Conservation (phyloP, 2,329 filamentous ascomycete species). For the Penicillium sp. region DNA sequence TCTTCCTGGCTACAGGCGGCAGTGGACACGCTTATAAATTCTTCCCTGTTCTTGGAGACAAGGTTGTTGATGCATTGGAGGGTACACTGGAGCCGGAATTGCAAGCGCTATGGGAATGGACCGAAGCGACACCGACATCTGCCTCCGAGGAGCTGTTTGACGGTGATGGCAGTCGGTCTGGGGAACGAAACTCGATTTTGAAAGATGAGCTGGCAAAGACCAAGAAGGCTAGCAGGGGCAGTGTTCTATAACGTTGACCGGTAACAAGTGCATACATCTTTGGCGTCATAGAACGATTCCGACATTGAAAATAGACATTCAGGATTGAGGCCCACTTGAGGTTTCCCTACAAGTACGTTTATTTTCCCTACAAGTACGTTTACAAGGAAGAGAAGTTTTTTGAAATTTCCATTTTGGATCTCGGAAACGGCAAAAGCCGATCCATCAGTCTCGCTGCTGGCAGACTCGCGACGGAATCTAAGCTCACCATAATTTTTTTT, state of each 20-base stretch:
- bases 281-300: background rate
- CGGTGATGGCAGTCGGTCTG: conserved; percentile 42
- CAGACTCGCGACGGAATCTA: conserved; percentile 16
- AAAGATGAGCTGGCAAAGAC: conserved; percentile 40
- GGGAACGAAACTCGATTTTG: conserved; percentile 35
- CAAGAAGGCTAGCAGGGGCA: conserved; percentile 22
- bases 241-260: conserved; percentile 21
- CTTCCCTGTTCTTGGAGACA: conserved; percentile 54
- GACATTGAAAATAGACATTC: background rate
- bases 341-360: too few relatives aligned
- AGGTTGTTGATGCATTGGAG: conserved; percentile 49
- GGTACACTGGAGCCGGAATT: conserved; percentile 45
- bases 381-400: background rate
- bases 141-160: conserved; percentile 25
- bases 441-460: conserved; percentile 11
- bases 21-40: conserved; percentile 58
- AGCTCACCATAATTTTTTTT: conserved; percentile 21
- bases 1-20: conserved; percentile 54
- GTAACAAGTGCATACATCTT: background rate
- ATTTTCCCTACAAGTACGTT: too few relatives aligned
- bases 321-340: too few relatives aligned
- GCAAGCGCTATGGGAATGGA: conserved; percentile 45
- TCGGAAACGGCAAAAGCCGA: conserved; percentile 18
- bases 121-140: conserved; percentile 11
- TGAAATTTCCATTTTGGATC: conserved; percentile 16